phyloP scores from a whole-genome alignment of 768 basidiomycete genomes.

The Boletus edulis region DNA sequence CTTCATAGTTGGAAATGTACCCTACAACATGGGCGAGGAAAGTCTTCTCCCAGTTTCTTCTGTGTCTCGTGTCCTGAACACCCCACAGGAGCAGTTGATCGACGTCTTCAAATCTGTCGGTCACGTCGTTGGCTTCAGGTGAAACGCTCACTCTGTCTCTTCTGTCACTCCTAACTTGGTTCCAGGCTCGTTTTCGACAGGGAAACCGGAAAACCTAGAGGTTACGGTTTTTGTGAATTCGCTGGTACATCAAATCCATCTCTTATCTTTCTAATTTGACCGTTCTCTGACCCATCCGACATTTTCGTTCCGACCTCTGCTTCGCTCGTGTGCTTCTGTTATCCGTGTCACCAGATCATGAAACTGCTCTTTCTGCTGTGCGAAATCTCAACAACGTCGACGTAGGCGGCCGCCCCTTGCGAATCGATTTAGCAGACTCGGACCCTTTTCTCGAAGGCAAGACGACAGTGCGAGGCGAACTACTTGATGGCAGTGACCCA shows the following conservation, averaged over 20 bases:
- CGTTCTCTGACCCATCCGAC: conserved; percentile 39
- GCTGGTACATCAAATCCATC: conserved; percentile 61
- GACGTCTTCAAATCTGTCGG: conserved; percentile 88
- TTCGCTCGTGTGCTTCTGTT: conserved; percentile 14
- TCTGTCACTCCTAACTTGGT: conserved; percentile 1
- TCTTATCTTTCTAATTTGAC: conserved; percentile 22
- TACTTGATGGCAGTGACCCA: conserved; percentile 60
- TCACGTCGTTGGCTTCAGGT: conserved; percentile 89
- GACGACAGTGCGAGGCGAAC: conserved; percentile 82
- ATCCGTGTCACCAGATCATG: conserved; percentile 60
- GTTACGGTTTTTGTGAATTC: conserved; percentile 94
- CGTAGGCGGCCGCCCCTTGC: conserved; percentile 87
- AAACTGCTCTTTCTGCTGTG: conserved; percentile 93
- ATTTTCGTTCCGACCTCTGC: conserved; percentile 10
- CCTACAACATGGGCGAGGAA: conserved; percentile 84
- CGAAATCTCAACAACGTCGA: conserved; percentile 93
- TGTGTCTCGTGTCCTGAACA: conserved; percentile 4
- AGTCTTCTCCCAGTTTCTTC: conserved; percentile 7
- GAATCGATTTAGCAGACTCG: conserved; percentile 93
- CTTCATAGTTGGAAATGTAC: conserved; percentile 76
- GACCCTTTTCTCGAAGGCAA: conserved; percentile 91
- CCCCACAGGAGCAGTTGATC: conserved; percentile 69
- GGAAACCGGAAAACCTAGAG: conserved; percentile 92
- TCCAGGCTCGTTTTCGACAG: conserved; percentile 82
- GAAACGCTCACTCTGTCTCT: neutral